These are phyloP conservation scores for Myrica gale DNA, from an alignment of 306 rosid genomes.

Conservation along the genomic window DNA sequence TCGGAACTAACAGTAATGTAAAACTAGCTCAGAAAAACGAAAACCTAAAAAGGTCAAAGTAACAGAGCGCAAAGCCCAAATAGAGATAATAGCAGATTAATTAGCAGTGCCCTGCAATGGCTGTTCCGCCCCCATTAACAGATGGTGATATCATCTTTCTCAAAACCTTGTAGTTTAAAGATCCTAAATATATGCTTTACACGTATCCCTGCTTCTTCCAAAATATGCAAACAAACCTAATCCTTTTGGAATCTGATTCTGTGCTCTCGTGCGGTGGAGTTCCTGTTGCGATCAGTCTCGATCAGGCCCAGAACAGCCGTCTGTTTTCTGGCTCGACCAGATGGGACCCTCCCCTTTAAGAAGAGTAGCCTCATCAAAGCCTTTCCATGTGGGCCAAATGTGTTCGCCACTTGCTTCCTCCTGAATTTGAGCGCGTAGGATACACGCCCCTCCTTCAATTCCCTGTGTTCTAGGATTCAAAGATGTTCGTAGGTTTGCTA, in stretches of 20 bases:
- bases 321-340: neutral
- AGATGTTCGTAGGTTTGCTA: neutral
- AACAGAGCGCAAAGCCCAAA: too few relatives aligned
- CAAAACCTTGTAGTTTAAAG: too few relatives aligned
- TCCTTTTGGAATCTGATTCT: slow-evolving; percentile 11
- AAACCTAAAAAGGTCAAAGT: too few relatives aligned
- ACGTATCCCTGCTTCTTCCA: neutral
- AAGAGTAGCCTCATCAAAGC: slow-evolving; percentile 5
- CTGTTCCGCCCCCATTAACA: too few relatives aligned
- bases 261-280: neutral
- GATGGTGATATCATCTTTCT: too few relatives aligned
- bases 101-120: too few relatives aligned
- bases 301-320: slow-evolving; percentile 10
- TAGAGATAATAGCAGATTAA: too few relatives aligned
- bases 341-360: neutral
- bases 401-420: slow-evolving; percentile 26
- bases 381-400: slow-evolving; percentile 26
- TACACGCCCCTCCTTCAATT: neutral
- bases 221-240: neutral
- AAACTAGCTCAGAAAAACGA: too few relatives aligned
- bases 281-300: neutral
- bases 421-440: neutral
- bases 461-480: neutral
- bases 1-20: too few relatives aligned
- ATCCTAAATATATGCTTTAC: neutral